Percentiles rank a stretch among this genome's conserved stretches.
Conservation (phyloP, 2,329 filamentous ascomycete genomes). For the Penicillium janthinellum region DNA sequence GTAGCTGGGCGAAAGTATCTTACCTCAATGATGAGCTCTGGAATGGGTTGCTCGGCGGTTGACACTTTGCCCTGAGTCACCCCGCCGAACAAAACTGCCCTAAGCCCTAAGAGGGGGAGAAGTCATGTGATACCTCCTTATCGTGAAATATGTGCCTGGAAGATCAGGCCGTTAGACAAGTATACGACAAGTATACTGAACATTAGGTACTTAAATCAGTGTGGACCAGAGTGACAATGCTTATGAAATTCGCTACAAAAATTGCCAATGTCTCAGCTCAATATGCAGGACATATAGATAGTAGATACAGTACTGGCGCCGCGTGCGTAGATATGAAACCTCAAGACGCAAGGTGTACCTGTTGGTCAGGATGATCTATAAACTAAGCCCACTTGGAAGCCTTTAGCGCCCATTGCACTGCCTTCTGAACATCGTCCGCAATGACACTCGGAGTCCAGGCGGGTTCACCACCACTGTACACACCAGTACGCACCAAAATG, state of each 20-base stretch:
- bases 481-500: conserved; percentile 77
- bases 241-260: not conserved
- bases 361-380: not conserved
- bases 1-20: not conserved
- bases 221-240: not conserved
- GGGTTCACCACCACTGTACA: conserved; percentile 64
- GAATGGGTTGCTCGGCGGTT: conserved; percentile 14
- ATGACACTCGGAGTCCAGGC: conserved; percentile 65
- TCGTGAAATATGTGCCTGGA: conserved; percentile 3
- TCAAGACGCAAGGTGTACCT: not conserved
- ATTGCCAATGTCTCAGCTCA: too few species aligned
- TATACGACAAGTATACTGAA: not conserved
- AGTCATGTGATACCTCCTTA: conserved; percentile 19
- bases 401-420: conserved; percentile 74
- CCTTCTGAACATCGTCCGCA: conserved; percentile 73
- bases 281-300: too few species aligned
- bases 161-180: not conserved
- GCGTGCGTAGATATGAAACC: not conserved
- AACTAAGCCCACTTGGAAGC: conserved; percentile 45
- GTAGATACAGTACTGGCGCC: not conserved
- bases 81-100: conserved; percentile 34
- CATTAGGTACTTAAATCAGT: not conserved
- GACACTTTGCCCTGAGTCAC: conserved; percentile 34
- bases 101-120: conserved; percentile 39
- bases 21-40: conserved; percentile 24